Percentiles rank a stretch among this genome's conserved stretches.
Evolutionary conservation across 805 yeast genomes (phyloP).

Genomic region (Schwanniomyces pseudopolymorphus): DNA sequence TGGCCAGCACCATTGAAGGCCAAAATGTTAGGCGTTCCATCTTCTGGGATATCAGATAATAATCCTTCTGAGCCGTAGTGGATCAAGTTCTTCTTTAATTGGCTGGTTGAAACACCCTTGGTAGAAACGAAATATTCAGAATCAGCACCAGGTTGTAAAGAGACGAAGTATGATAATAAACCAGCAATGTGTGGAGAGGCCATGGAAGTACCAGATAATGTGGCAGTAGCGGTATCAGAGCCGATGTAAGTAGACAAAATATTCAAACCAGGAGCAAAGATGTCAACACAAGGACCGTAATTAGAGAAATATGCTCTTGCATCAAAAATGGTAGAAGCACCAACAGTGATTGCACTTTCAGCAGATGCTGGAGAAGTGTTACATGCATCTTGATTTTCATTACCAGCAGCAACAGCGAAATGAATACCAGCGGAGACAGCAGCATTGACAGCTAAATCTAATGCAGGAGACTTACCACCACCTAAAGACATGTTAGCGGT

Average conservation of each 20-base stretch:
- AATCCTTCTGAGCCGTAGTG: slow-evolving; percentile 62
- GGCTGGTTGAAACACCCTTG: slow-evolving; percentile 62
- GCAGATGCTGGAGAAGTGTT: slow-evolving; percentile 89
- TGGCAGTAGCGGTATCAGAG: slow-evolving; percentile 70
- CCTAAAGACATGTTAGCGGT: slow-evolving; percentile 93
- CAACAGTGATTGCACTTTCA: slow-evolving; percentile 83
- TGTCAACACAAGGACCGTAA: slow-evolving; percentile 93
- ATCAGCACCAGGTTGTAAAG: slow-evolving; percentile 74
- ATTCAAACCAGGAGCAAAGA: slow-evolving; percentile 94
- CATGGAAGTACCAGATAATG: slow-evolving; percentile 95
- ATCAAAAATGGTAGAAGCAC: slow-evolving; percentile 89
- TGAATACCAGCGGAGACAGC: slow-evolving; percentile 87
- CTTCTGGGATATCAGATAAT: slow-evolving; percentile 63
- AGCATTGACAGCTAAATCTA: slow-evolving; percentile 85
- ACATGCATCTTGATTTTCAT: slow-evolving; percentile 92
- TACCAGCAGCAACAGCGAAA: slow-evolving; percentile 96
- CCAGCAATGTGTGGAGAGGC: slow-evolving; percentile 97
- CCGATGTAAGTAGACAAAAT: slow-evolving; percentile 84
- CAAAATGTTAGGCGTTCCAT: slow-evolving; percentile 68
- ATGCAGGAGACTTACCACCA: slow-evolving; percentile 86
- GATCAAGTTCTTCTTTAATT: slow-evolving; percentile 73
- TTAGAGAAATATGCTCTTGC: slow-evolving; percentile 93
- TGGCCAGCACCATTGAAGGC: slow-evolving; percentile 83
- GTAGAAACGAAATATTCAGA: slow-evolving; percentile 61
- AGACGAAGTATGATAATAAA: slow-evolving; percentile 81